Evolutionary conservation across 352 stramenopile species (phyloP).

Genomic region (Phytophthora agathidicida): DNA sequence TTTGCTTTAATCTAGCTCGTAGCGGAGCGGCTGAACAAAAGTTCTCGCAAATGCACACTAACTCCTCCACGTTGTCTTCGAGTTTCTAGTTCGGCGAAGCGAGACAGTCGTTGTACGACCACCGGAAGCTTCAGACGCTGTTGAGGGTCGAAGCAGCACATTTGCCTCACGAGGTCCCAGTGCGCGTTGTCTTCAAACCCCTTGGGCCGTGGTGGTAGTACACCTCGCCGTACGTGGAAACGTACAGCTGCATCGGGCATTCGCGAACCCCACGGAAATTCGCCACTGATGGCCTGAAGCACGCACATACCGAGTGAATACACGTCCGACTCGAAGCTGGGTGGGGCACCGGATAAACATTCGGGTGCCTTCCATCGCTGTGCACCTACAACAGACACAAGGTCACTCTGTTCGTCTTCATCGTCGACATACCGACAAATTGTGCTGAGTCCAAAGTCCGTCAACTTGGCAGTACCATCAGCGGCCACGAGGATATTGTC

Average conservation of each 20-base stretch:
- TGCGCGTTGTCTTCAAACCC: conserved; percentile 29
- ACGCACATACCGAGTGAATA: conserved; percentile 49
- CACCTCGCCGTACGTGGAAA: conserved; percentile 33
- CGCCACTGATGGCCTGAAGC: conserved; percentile 32
- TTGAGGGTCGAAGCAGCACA: conserved; percentile 40
- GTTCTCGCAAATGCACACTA: conserved; percentile 22
- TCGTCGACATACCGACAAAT: conserved; percentile 23
- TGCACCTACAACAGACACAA: conserved; percentile 20
- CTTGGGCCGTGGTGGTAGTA: conserved; percentile 28
- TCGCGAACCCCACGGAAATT: conserved; percentile 30
- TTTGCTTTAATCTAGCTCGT: conserved; percentile 15
- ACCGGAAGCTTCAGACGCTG: conserved; percentile 37
- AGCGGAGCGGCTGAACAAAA: conserved; percentile 26
- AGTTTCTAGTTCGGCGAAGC: conserved; percentile 33
- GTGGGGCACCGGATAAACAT: conserved; percentile 17
- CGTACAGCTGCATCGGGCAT: conserved; percentile 39
- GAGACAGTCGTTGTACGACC: conserved; percentile 37
- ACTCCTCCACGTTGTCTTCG: conserved; percentile 27
- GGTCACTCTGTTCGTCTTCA: conserved; percentile 2
- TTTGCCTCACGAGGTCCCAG: conserved; percentile 34
- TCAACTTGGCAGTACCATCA: conserved; percentile 35
- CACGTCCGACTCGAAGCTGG: conserved; percentile 39
- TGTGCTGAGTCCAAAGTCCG: conserved; percentile 41
- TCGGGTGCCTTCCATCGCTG: conserved; percentile 38
- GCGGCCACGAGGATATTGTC: conserved; percentile 45